phyloP scores from a whole-genome alignment of 306 rosid species.

The Rosa persica region DNA sequence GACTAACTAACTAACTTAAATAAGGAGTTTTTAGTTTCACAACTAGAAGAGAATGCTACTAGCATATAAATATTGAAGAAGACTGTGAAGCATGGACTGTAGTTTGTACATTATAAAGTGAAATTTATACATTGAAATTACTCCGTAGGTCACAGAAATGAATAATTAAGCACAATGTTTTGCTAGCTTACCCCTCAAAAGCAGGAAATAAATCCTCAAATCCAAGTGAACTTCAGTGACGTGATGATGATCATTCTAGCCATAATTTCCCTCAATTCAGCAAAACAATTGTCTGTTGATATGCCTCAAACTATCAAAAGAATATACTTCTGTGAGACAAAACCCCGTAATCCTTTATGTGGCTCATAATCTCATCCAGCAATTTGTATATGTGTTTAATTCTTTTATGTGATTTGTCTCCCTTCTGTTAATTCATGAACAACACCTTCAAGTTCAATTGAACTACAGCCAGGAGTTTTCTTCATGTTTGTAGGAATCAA shows the following conservation, averaged over 20 bases:
- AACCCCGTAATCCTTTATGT: slow-evolving; percentile 23
- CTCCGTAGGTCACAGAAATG: neutral
- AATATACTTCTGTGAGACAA: neutral
- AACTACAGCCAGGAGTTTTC: slow-evolving; percentile 49
- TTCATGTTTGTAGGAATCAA: slow-evolving; percentile 18
- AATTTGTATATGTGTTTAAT: slow-evolving; percentile 26
- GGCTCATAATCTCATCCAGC: slow-evolving; percentile 26
- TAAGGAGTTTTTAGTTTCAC: neutral
- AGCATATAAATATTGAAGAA: neutral
- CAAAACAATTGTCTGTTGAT: neutral
- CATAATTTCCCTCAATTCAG: neutral
- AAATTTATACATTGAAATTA: neutral
- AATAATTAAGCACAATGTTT: neutral
- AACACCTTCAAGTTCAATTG: slow-evolving; percentile 39
- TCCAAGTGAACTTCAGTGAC: neutral
- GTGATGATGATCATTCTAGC: neutral
- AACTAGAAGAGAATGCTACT: neutral
- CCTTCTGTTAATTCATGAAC: slow-evolving; percentile 39
- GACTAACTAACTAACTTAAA: neutral
- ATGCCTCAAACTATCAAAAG: neutral
- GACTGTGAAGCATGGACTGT: neutral
- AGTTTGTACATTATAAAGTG: neutral
- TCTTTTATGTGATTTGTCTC: slow-evolving; percentile 30
- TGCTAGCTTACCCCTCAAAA: neutral
- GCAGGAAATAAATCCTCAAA: slow-evolving; percentile 9